Evolutionary conservation across 768 basidiomycete species (phyloP).

Genomic region (Naematelia aurantialba): DNA sequence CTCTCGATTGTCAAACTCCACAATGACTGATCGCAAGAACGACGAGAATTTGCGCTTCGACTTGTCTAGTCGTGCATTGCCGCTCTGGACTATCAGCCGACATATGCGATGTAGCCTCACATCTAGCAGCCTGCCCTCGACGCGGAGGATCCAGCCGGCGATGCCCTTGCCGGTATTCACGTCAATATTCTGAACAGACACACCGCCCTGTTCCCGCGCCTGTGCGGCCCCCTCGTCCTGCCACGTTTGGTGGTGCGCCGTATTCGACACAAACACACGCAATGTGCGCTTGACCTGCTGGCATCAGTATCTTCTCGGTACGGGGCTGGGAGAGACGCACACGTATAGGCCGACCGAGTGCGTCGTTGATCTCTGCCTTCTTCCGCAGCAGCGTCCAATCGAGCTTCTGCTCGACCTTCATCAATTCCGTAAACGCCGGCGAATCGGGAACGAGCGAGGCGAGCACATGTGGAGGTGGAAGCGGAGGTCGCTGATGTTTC

Average conservation of each 20-base stretch:
- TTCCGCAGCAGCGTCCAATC: conserved; percentile 95
- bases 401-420: conserved; percentile 83
- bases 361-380: conserved; percentile 83
- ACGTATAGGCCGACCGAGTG: conserved; percentile 67
- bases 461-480: conserved; percentile 57
- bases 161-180: conserved; percentile 84
- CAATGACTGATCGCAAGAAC: conserved; percentile 73
- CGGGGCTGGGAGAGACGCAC: conserved; percentile 50
- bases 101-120: conserved; percentile 35
- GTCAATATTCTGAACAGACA: conserved; percentile 48
- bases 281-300: conserved; percentile 73
- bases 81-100: conserved; percentile 25
- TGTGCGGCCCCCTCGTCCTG: conserved; percentile 55
- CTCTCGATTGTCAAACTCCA: conserved; percentile 79
- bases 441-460: conserved; percentile 77
- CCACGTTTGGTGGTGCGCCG: conserved; percentile 80
- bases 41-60: conserved; percentile 72
- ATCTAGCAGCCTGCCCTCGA: conserved; percentile 76
- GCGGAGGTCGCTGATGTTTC: conserved; percentile 30
- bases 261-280: conserved; percentile 81
- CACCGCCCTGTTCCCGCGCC: conserved; percentile 6
- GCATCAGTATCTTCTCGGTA: neutral
- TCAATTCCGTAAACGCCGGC: conserved; percentile 75
- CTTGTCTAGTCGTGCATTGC: conserved; percentile 47
- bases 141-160: conserved; percentile 79